Conservation (phyloP, 179 eudicot genomes). For the Silene vulgaris region DNA sequence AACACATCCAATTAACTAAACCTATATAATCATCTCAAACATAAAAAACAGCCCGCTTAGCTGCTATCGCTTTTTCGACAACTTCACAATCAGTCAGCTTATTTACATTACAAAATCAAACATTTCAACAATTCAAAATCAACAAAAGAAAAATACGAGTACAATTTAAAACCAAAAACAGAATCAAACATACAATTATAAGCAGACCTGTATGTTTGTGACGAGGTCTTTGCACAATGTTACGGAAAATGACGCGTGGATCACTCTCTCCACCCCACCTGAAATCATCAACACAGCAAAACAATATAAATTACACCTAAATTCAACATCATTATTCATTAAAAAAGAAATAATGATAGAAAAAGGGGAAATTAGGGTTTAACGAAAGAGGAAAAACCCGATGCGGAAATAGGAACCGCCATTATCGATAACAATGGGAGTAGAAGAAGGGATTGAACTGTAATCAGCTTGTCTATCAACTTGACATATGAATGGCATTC, state of each 20-base stretch:
- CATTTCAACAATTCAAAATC: background rate
- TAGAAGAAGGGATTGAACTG: conserved; percentile 43
- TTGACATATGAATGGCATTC: conserved; percentile 76
- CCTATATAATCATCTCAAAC: too few species aligned
- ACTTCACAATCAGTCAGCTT: too few species aligned
- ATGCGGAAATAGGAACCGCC: conserved; percentile 87
- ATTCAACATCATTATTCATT: background rate
- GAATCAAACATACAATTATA: background rate
- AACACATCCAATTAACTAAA: background rate
- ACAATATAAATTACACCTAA: background rate
- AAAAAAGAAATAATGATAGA: background rate
- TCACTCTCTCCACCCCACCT: conserved; percentile 97
- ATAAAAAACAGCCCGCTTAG: too few species aligned
- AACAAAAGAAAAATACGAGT: background rate
- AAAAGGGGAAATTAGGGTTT: conserved; percentile 8
- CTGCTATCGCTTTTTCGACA: too few species aligned
- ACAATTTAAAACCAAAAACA: background rate
- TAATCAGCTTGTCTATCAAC: conserved; percentile 71
- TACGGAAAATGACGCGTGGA: conserved; percentile 81
- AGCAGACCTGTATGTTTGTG: conserved; percentile 72
- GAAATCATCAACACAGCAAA: conserved; percentile 21
- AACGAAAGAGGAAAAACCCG: conserved; percentile 38
- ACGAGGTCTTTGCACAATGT: conserved; percentile 94
- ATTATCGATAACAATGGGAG: conserved; percentile 86
- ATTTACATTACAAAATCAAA: background rate